Evolutionary conservation across 2,329 filamentous ascomycete species (phyloP), one percentile per base, ranked within the genome.

Genomic region (Geosmithia morbida): DNA sequence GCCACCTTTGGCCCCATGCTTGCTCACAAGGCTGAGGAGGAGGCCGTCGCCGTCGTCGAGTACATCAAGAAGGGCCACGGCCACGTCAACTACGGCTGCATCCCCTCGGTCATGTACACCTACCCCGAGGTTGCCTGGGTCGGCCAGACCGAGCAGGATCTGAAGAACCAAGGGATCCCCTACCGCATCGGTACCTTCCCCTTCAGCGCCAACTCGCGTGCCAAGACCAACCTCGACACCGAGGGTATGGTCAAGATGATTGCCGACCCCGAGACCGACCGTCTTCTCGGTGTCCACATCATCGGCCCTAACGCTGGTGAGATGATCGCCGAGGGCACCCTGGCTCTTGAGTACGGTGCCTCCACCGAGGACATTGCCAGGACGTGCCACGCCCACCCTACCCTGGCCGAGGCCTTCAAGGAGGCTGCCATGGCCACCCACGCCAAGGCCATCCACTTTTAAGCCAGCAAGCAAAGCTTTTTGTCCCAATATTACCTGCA

Each of bases 81-180:
- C 50, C 92, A 98, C 68, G 92, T 98, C 70, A 98, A 98, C 83
- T 98, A 98, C 71, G 87, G 81, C 60, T 87, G 85, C 66, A 98
- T 98, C 62, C 92, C 92, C 54, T 92, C 87, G 33, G 92, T 98
- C 70, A 98, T 98, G 92, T 98, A 98, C 79, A 97, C 92, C 11
- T 84, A 96, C 72, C 92, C 92, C 33, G 92, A 98, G 68, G 92
- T 97, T 54, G 88, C 92, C 37, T 98, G 92, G 92, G 92, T 98
- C 44, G 92, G 92, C 50, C 89, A 96, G 74, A 96, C 83, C 66
- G 92, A 98, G 74, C 85, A 90, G 63, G 92, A 98, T 57, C 75
- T 98, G 54, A 96, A 97, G 78, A 80, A 81, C 55, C 77, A 83
- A 52, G 87, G 87, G 53, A 79, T 94, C 60, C 87, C 92, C 62